Evolutionary conservation across 306 rosid genomes (phyloP).

Genomic region (Erythrophleum fordii): DNA sequence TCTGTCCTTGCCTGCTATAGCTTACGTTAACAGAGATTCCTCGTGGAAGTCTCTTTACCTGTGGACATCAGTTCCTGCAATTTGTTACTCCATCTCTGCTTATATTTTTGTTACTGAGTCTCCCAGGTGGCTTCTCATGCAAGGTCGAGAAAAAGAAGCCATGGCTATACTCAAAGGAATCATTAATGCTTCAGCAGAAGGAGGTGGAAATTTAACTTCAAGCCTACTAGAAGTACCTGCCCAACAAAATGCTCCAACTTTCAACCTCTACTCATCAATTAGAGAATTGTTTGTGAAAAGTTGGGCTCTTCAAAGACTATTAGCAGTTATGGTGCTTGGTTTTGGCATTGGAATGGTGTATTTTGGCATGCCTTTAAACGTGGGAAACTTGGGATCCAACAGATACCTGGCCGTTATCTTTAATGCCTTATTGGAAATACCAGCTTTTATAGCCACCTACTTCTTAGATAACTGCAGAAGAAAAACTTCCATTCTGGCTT

Average conservation of each 20-base stretch:
- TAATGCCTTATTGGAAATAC: slow-evolving; percentile 38
- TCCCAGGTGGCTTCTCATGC: slow-evolving; percentile 33
- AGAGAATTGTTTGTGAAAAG: neutral
- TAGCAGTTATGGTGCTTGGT: neutral
- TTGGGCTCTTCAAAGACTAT: slow-evolving; percentile 19
- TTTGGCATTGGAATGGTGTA: slow-evolving; percentile 43
- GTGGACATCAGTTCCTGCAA: slow-evolving; percentile 33
- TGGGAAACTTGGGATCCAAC: slow-evolving; percentile 39
- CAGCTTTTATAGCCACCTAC: slow-evolving; percentile 12
- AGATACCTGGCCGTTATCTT: slow-evolving; percentile 23
- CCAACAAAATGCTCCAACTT: neutral
- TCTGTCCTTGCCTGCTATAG: slow-evolving; percentile 23
- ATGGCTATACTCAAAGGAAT: neutral
- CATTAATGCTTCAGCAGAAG: neutral
- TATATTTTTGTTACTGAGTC: slow-evolving; percentile 3
- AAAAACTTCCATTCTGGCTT: slow-evolving; percentile 12
- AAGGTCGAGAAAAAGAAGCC: slow-evolving; percentile 1
- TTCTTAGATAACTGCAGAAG: neutral
- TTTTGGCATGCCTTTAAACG: slow-evolving; percentile 41
- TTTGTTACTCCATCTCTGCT: neutral
- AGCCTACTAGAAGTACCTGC: neutral
- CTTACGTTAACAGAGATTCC: slow-evolving; percentile 26
- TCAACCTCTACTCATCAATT: neutral
- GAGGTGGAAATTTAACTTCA: too few relatives aligned
- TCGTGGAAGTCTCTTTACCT: slow-evolving; percentile 33